Evolutionary conservation across 495 filamentous ascomycete species (phyloP), one percentile per base, ranked within the genome.

Genomic region (Oidiodendron maius): DNA sequence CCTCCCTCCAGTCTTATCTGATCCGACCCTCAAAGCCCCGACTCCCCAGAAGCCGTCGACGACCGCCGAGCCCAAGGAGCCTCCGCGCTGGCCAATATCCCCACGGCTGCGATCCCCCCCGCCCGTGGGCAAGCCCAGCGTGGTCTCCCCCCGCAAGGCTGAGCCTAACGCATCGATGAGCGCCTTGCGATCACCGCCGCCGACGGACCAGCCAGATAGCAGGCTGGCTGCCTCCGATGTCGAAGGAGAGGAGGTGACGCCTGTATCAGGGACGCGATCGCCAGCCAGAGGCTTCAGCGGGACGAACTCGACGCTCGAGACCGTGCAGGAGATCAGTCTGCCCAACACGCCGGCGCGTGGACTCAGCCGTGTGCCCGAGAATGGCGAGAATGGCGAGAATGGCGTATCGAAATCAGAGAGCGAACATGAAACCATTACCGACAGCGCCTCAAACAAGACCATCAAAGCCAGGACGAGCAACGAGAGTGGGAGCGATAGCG

Each of bases 271-370:
- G 40, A 80, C 82, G 66, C 70, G 72, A 59, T 83, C 81, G 30
- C 80, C 82, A 15, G 77, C 71, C 41, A 81, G 90, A 60, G 82
- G 78, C 20, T 70, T 69, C 38, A 84, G 80, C 58, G 83, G 81
- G 44, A 77, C 74, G 51, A 75, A 76, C 17, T 81, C 86, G 15
- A 80, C 79, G 35, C 70, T 98, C 44, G 93, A 95, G 65, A 98
- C 93, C 0, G 93, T 98, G 23, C 84, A 95, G 62, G 93, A 98
- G 69, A 81, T 82, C 40, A 95, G 88, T 65, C 76, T 87, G 52
- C 84, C 89, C 22, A 78, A 81, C 22, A 88, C 89, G 11, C 87
- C 87, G 0, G 77, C 72, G 8, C 48, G 50, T n/a, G 59, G 55
- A 15, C 21, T 65, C 9, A 61, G 67, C 44, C 60, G 56, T 16